Evolutionary conservation across 2,329 filamentous ascomycete genomes (phyloP), one percentile per base, ranked within the genome.

Genomic region (Trichothecium roseum): DNA sequence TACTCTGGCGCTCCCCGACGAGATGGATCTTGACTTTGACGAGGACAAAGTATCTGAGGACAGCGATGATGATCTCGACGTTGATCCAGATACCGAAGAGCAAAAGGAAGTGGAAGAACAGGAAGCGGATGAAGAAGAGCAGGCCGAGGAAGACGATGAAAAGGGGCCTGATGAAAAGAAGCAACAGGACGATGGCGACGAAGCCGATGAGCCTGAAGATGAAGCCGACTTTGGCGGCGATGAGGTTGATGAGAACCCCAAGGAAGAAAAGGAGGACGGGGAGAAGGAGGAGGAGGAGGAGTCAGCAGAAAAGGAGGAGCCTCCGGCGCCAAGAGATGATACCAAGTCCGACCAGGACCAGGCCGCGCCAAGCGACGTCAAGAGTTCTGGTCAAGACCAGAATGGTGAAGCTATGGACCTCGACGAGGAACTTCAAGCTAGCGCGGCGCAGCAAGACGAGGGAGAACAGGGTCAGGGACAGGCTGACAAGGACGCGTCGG

Each of bases 21-120:
- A 94, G 44, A 81, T 95, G 68, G 79, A 93, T 38, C 71, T 95
- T 54, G 77, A 88, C 43, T 70, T 91, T 37, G 81, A 89, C 43
- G 81, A 74, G 22, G 65, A 73, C 18, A 66, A 70, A 14, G 72
- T 72, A 4, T 63, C 61, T 5, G 66, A 64, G 10, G 71, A 68
- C 12, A 68, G 68, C 27, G 73, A 78, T 42, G 73, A 78, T 42
- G 67, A 71, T 14, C 53, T 81, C 33, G 72, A 78, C 38, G 65
- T 76, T 37, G 57, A 83, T 36, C 69, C 67, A 1, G 69, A 74
- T 32, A 56, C 61, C 29, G 67, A 72, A 35, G 67, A 73, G 14
- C 56, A 68, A 41, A 51, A 49, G 36, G 52, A 59, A 31, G 40
- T 45, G 9, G 55, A 60, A 28, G 55, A 60, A 28, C 56, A 61